A percentile compares a stretch with the other conserved stretches of the same genome.
These are phyloP conservation scores for Hyaloscypha bicolor DNA, from an alignment of 495 filamentous ascomycete genomes.

Conservation along the genomic window DNA sequence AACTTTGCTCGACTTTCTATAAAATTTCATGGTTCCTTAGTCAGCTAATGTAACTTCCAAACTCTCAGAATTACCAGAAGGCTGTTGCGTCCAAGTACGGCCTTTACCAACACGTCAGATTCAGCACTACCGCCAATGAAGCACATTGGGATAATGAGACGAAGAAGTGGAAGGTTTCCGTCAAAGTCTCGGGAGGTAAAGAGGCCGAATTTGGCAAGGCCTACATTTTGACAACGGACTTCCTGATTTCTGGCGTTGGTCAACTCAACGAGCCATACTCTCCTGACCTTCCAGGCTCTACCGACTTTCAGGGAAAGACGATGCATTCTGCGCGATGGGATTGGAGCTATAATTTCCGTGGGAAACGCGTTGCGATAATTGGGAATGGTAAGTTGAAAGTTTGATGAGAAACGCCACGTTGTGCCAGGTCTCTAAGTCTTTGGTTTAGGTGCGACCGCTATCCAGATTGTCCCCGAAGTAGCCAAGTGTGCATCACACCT, in stretches of 20 bases:
- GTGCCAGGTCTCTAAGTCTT: no score
- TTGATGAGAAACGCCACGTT: no score
- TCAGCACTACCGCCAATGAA: conserved; percentile 58
- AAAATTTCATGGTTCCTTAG: no score
- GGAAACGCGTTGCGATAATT: conserved; percentile 56
- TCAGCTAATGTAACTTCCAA: no score
- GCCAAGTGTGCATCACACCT: conserved; percentile 56
- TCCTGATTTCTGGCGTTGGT: conserved; percentile 66
- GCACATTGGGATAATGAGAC: conserved; percentile 60
- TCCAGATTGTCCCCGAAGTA: conserved; percentile 70
- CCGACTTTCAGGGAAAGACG: conserved; percentile 53
- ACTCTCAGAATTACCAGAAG: conserved; percentile 60
- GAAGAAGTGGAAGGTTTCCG: conserved; percentile 41
- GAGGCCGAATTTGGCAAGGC: conserved; percentile 50
- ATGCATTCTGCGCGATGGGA: conserved; percentile 61
- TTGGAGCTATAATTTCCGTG: conserved; percentile 47
- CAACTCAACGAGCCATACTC: conserved; percentile 62
- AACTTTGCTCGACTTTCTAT: no score
- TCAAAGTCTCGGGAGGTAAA: conserved; percentile 34
- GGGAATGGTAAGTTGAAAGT: no score
- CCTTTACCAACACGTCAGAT: conserved; percentile 61
- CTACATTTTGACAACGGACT: conserved; percentile 55
- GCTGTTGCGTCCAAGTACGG: conserved; percentile 58
- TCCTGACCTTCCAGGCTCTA: conserved; percentile 60
- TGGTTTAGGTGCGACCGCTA: conserved; percentile 69